Conservation (phyloP, 2,329 filamentous ascomycete species). For the Colletotrichum liriopes region DNA sequence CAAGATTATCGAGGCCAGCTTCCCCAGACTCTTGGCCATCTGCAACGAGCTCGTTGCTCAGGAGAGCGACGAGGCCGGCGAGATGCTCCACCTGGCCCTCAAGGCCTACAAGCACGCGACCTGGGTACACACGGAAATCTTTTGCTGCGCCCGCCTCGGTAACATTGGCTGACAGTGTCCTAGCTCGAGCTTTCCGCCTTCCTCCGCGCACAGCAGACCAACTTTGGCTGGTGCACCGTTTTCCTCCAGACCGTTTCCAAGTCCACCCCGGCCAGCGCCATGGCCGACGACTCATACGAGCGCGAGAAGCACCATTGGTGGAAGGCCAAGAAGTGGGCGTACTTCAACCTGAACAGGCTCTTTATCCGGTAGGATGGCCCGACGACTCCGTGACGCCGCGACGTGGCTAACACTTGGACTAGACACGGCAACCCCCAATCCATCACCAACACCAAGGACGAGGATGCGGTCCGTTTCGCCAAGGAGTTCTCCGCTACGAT, state of each 20-base stretch:
- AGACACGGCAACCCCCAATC: constrained; percentile 86
- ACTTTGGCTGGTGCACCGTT: constrained; percentile 95
- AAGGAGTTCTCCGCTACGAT: constrained; percentile 93
- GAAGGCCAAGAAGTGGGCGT: constrained; percentile 99
- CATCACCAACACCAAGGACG: constrained; percentile 79
- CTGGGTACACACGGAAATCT: constrained; percentile 72
- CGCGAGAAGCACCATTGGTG: constrained; percentile 97
- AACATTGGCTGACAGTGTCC: constrained; percentile 51
- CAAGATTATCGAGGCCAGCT: constrained; percentile 92
- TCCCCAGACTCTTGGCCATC: constrained; percentile 88
- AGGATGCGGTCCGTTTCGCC: constrained; percentile 85
- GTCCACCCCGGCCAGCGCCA: constrained; percentile 81
- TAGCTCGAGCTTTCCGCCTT: constrained; percentile 88
- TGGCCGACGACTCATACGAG: constrained; percentile 84
- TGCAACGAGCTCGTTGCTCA: constrained; percentile 92
- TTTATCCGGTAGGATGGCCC: constrained; percentile 82
- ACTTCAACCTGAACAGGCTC: constrained; percentile 95
- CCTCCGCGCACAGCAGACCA: constrained; percentile 84
- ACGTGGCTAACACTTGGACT: constrained; percentile 47
- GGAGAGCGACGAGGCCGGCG: constrained; percentile 92
- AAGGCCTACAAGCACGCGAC: constrained; percentile 99
- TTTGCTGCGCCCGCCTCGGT: constrained; percentile 5
- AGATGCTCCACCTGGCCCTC: constrained; percentile 95
- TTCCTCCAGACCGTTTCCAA: constrained; percentile 94
- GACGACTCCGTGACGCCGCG: background rate